A percentile compares a stretch with the other conserved stretches of the same genome.
phyloP scores from a whole-genome alignment of 1,284 basidiomycete species.

The Hypsizygus ulmarius region DNA sequence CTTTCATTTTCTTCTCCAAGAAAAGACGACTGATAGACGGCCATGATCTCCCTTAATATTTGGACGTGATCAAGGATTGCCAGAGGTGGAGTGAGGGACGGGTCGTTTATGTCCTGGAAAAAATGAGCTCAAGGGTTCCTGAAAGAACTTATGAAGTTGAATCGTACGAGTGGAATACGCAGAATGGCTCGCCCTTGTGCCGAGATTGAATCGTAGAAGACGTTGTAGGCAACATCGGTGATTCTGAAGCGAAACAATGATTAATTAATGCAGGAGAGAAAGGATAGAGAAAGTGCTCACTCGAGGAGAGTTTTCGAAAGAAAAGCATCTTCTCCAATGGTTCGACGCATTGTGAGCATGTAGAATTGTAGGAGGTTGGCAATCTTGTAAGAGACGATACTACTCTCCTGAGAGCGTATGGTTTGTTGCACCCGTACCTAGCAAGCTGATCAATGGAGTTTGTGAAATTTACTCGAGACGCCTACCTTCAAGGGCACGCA shows the following conservation, averaged over 20 bases:
- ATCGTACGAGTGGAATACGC: slow-evolving; percentile 67
- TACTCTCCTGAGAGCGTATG: slow-evolving; percentile 88
- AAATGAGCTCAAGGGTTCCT: not conserved
- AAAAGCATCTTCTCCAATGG: slow-evolving; percentile 79
- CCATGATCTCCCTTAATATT: slow-evolving; percentile 84
- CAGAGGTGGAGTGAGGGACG: slow-evolving; percentile 73
- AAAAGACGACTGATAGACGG: slow-evolving; percentile 83
- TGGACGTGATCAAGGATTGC: slow-evolving; percentile 79
- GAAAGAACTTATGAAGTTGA: not conserved
- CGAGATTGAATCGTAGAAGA: slow-evolving; percentile 85
- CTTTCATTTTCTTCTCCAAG: slow-evolving; percentile 55
- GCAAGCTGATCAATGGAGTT: slow-evolving; percentile 1
- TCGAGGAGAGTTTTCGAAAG: slow-evolving; percentile 79
- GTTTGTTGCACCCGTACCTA: slow-evolving; percentile 90
- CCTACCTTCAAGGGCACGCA: slow-evolving; percentile 82
- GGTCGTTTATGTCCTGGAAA: slow-evolving; percentile 71
- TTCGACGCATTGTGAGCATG: slow-evolving; percentile 86
- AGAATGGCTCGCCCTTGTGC: slow-evolving; percentile 76
- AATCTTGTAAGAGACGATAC: slow-evolving; percentile 88
- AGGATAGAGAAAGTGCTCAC: slow-evolving; percentile 43
- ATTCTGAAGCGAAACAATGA: slow-evolving; percentile 50
- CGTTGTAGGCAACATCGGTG: slow-evolving; percentile 74
- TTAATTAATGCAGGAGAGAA: slow-evolving; percentile 1
- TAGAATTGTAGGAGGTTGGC: slow-evolving; percentile 96
- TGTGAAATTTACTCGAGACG: slow-evolving; percentile 5